phyloP scores from a whole-genome alignment of 345 rosid genomes.

The Anastatica hierochuntica region DNA sequence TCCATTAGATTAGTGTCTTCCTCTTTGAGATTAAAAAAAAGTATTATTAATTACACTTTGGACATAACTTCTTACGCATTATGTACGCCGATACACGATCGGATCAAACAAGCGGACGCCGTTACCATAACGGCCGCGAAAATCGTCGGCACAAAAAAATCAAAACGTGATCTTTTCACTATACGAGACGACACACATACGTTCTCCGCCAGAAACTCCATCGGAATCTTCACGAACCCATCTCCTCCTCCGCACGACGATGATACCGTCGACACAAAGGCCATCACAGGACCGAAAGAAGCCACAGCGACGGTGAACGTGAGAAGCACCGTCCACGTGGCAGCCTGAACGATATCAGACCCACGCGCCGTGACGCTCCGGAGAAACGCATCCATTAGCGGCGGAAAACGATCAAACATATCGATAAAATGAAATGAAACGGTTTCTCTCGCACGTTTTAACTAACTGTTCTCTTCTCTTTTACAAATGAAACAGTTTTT shows the following conservation, averaged over 20 bases:
- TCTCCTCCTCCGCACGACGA: constrained; percentile 6
- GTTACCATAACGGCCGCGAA: constrained; percentile 13
- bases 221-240: constrained; percentile 14
- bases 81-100: constrained; percentile 15
- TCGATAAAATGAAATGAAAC: neutral
- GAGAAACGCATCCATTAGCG: constrained; percentile 3
- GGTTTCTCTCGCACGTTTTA: neutral
- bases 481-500: too few species aligned
- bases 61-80: too few species aligned
- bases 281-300: constrained; percentile 16
- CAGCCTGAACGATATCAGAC: neutral
- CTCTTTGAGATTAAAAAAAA: too few species aligned
- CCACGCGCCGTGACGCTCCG: neutral
- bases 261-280: constrained; percentile 15
- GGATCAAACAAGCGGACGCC: constrained; percentile 8
- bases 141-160: constrained; percentile 5
- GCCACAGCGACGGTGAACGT: constrained; percentile 14
- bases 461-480: too few species aligned
- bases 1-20: too few species aligned
- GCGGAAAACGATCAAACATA: neutral
- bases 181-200: constrained; percentile 12
- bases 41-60: too few species aligned
- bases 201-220: constrained; percentile 12
- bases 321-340: constrained; percentile 15
- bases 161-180: constrained; percentile 5